Percentiles rank a stretch among this genome's conserved stretches.
phyloP scores from a whole-genome alignment of 176 grass and related monocot species.

The Tillandsia fasciculata region DNA sequence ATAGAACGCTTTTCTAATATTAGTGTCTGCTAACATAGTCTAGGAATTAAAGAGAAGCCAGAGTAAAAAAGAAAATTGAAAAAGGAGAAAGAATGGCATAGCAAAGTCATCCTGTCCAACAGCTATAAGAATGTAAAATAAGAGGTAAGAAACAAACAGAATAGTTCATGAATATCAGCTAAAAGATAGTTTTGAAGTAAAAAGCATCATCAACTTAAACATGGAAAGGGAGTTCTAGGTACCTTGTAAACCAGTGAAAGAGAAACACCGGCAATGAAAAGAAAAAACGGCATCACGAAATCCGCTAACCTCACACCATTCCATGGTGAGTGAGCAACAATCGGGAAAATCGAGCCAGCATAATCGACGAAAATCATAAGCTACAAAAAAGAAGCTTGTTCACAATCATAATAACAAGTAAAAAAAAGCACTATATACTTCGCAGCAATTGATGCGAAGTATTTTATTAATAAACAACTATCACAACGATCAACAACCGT shows the following conservation, averaged over 20 bases:
- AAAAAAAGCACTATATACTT: background rate
- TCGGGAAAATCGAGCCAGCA: slow-evolving; percentile 56
- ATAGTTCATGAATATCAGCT: background rate
- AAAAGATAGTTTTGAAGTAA: background rate
- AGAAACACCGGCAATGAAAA: slow-evolving; percentile 89
- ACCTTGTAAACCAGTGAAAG: slow-evolving; percentile 85
- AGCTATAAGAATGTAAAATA: no score
- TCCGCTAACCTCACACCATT: slow-evolving; percentile 66
- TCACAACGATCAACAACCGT: no score
- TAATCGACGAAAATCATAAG: slow-evolving; percentile 94
- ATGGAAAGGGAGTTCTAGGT: slow-evolving; percentile 3
- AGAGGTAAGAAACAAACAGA: no score
- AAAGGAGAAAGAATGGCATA: no score
- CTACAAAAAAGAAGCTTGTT: slow-evolving; percentile 28
- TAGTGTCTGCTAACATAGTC: no score
- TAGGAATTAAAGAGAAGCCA: no score
- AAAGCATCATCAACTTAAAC: background rate
- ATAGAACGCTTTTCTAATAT: no score
- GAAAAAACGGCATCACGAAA: slow-evolving; percentile 98
- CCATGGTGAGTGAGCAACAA: slow-evolving; percentile 71
- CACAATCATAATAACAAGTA: background rate
- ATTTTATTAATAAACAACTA: no score
- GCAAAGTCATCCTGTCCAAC: no score
- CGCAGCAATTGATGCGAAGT: no score
- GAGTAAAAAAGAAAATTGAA: no score